A percentile compares a stretch with the other conserved stretches of the same genome.
phyloP scores from a whole-genome alignment of 345 rosid genomes.

The Gossypium sturtianum region DNA sequence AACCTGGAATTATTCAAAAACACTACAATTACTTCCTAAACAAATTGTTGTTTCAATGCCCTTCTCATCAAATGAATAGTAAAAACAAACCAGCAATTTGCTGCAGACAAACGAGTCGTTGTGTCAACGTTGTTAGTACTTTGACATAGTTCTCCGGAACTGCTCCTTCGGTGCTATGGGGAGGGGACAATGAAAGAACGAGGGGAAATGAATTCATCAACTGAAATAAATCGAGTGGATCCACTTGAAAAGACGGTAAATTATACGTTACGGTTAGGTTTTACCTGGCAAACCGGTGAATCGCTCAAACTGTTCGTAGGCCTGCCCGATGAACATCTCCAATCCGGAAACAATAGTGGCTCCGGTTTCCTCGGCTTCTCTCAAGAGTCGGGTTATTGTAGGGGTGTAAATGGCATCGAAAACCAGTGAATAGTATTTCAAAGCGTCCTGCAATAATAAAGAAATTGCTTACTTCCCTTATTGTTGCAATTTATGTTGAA shows the following conservation, averaged over 20 bases:
- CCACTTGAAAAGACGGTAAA: not conserved
- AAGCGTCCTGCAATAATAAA: constrained; percentile 44
- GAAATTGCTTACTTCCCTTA: not conserved
- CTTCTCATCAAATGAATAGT: not conserved
- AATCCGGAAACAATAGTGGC: constrained; percentile 62
- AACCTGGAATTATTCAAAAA: not conserved
- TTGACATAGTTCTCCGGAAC: constrained; percentile 54
- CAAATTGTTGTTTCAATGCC: not conserved
- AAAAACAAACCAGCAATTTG: not conserved
- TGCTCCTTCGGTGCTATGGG: constrained; percentile 79
- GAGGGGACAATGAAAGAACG: not conserved
- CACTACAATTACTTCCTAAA: not conserved
- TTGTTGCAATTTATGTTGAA: not conserved
- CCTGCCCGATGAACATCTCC: constrained; percentile 95
- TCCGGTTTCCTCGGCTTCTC: constrained; percentile 81
- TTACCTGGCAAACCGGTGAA: constrained; percentile 79
- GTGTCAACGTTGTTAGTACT: constrained; percentile 29
- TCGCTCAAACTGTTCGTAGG: constrained; percentile 75
- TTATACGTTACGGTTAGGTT: not conserved
- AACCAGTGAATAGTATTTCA: constrained; percentile 64
- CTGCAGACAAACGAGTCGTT: not conserved
- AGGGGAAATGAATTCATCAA: constrained; percentile 8
- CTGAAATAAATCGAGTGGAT: not conserved
- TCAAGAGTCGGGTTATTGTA: constrained; percentile 67
- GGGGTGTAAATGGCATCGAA: constrained; percentile 92